Base-by-base conservation (phyloP, 1,139 yeast species). In the Pichia cactophila region DNA sequence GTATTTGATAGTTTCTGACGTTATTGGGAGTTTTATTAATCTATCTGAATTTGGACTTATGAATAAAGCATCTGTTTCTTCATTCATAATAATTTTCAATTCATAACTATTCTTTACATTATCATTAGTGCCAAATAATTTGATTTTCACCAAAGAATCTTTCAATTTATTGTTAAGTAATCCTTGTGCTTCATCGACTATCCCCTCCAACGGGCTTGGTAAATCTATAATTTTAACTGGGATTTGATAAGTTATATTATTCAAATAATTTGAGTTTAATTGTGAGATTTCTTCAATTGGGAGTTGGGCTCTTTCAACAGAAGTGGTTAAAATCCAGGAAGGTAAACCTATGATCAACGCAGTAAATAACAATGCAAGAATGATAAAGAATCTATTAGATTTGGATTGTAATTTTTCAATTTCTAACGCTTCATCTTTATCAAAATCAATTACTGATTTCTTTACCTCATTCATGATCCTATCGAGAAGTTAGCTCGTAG, bases 221-320 rank as follows among this genome's bases (percentile, higher is more conserved):
- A 63, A 44, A 20, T 62, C 62, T 20, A 84, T 54, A 4, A 56
- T 5, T 56, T 74, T 77, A 1, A 86, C 77, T 0, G 87, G 89
- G n/a, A 83, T 71, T 16, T 65, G 65, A 52, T 80, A 69, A 37
- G 65, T 58, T 3, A 58, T 41, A 4, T 51, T 43, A 5, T 50
- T 48, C n/a, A 43, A 43, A 33, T 58, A 47, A 14, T 50, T 40
- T 5, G 45, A 28, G 41, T 52, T 50, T 9, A 82, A 53, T n/a
- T 68, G 65, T 48, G 72, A 66, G 51, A 87, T 78, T 51, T 75
- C 73, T 8, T 70, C 72, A 11, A 72, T 66, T 5, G 95, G 95
- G 46, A 89, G 70, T 29, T 80, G 79, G 0, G 95, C 94, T 53
- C 96, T 73, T 59, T 85, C 79, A 10, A 87, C 80, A 23, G 81